A percentile compares a stretch with the other conserved stretches of the same genome.
phyloP scores from a whole-genome alignment of 2,329 filamentous ascomycete genomes.

The Microthyrium microscopicum region DNA sequence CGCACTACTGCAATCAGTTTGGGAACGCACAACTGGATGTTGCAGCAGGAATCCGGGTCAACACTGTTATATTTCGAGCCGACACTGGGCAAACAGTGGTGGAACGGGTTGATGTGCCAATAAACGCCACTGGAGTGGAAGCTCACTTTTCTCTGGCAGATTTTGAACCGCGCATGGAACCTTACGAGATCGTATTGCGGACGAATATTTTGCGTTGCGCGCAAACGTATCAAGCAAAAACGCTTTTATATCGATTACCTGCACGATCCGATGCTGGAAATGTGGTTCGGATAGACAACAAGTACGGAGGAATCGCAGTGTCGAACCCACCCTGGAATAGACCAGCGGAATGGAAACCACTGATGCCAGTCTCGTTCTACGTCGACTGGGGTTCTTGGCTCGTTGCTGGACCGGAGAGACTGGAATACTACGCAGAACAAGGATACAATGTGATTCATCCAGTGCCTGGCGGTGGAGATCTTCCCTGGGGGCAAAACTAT shows the following conservation, averaged over 20 bases:
- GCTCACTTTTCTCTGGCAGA: slow-evolving; percentile 19
- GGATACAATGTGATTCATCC: slow-evolving; percentile 34
- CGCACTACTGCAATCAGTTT: slow-evolving; percentile 13
- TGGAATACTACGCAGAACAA: slow-evolving; percentile 22
- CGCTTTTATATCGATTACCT: slow-evolving; percentile 26
- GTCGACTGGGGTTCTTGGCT: slow-evolving; percentile 24
- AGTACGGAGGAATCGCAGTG: slow-evolving; percentile 29
- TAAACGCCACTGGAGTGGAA: slow-evolving; percentile 23
- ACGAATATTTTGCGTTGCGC: slow-evolving; percentile 16
- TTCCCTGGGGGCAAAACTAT: slow-evolving; percentile 21
- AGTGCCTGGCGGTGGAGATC: slow-evolving; percentile 22
- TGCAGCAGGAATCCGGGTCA: slow-evolving; percentile 14
- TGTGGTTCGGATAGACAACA: slow-evolving; percentile 29
- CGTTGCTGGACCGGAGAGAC: slow-evolving; percentile 18
- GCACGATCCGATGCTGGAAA: slow-evolving; percentile 25
- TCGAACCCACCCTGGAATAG: slow-evolving; percentile 14
- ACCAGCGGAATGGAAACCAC: slow-evolving; percentile 12
- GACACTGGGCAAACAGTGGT: slow-evolving; percentile 14
- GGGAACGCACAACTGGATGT: slow-evolving; percentile 9
- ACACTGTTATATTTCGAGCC: slow-evolving; percentile 14
- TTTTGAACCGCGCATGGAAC: slow-evolving; percentile 16
- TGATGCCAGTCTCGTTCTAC: slow-evolving; percentile 33
- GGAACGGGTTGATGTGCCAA: slow-evolving; percentile 13
- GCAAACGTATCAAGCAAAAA: slow-evolving; percentile 20
- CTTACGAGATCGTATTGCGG: slow-evolving; percentile 23